Conservation (phyloP, 139 green algal species). For the Coccomyxa sp. region DNA sequence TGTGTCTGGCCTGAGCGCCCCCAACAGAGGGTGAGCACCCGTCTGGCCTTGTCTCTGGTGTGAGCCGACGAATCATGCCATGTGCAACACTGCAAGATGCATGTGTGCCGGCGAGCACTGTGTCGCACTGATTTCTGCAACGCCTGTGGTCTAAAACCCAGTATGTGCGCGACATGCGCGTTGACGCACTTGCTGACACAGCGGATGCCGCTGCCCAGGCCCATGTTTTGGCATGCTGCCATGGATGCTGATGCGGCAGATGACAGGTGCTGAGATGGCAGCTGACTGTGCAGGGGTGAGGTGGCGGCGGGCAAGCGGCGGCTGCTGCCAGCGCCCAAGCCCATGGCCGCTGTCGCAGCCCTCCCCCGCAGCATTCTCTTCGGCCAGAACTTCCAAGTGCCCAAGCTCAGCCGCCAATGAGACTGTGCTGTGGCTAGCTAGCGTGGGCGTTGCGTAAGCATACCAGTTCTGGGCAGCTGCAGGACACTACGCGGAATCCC, state of each 20-base stretch:
- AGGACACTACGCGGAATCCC: no score
- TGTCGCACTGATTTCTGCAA: background rate
- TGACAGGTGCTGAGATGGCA: background rate
- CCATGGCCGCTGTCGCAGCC: background rate
- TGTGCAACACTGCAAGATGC: background rate
- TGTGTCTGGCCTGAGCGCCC: background rate
- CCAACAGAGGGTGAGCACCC: background rate
- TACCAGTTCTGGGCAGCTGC: no score
- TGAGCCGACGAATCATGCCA: background rate
- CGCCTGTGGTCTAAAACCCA: background rate
- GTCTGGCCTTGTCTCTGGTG: no score
- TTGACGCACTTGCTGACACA: background rate
- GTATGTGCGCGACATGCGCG: background rate
- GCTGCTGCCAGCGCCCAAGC: background rate
- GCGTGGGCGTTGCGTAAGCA: no score
- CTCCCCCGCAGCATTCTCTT: background rate
- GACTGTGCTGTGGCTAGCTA: no score
- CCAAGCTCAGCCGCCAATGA: background rate
- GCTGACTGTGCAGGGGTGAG: background rate
- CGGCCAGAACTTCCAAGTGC: background rate
- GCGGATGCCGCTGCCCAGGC: background rate
- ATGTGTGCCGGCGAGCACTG: no score
- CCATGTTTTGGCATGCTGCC: background rate
- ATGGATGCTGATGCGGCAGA: background rate
- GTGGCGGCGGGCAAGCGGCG: background rate